Evolutionary conservation across 805 yeast genomes (phyloP), one percentile per base, ranked within the genome.

Genomic region (Brettanomyces sp.): DNA sequence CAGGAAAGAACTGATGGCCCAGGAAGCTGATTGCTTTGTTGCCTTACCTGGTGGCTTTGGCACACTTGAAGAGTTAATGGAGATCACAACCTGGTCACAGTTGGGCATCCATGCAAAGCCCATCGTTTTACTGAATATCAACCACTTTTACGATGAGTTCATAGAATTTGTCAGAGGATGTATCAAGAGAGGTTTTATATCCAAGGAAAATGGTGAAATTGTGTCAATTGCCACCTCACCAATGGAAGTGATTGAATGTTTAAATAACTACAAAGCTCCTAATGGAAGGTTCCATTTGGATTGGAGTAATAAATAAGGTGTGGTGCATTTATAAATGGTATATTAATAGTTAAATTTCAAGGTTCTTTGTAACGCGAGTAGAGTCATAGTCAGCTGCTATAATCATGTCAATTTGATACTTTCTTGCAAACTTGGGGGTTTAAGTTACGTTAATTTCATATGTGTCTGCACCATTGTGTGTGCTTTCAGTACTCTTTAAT

Each of bases 41-140:
- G 95, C 95, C 0, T 72, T 88, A 67, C 95, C 96, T 12, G 96
- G 96, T 51, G 96, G 96, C 3, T 87, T 80, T 60, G 96, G 96
- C 43, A 87, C 95, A 6, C 66, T 86, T 59, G 96, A 88, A 64
- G 96, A 88, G 66, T 70, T 88, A 50, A 80, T 87, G 82, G 96
- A 88, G 68, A 83, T 86, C 46, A 83, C 84, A 48, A 88, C 96
- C 4, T 88, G 96, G 96, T 79, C 80, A 43, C 96, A 88, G 69
- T 72, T 88, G 56, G 93, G 90, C 33, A 87, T 88, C 53, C 96
- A 88, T 63, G 67, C 72, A 50, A 83, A 83, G 63, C 95, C 96
- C 28, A 79, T 88, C 56, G 81, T 88, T 13, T 58, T 88, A 38
- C 80, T 80, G 66, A 88, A 88, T 64, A 73, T 82, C 45, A 73